These are phyloP conservation scores for Hypoxylon rickii DNA, from an alignment of 495 filamentous ascomycete genomes.

Conservation along the genomic window DNA sequence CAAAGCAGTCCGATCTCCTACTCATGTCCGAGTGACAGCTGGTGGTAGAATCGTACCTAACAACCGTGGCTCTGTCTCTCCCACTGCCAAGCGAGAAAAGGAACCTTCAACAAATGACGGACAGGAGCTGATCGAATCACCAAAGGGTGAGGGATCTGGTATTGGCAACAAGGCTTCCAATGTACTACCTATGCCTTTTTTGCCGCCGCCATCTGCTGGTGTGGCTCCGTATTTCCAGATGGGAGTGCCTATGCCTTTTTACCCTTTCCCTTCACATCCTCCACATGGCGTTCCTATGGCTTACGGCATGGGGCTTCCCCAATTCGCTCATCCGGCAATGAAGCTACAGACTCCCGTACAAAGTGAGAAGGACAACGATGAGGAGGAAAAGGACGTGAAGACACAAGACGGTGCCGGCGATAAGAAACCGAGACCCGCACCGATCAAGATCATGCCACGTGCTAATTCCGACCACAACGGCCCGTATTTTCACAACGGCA, in stretches of 20 bases:
- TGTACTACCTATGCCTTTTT: background rate
- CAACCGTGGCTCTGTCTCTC: slow-evolving; percentile 51
- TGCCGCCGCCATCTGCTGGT: slow-evolving; percentile 14
- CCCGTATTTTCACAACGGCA: slow-evolving; percentile 54
- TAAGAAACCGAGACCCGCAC: slow-evolving; percentile 39
- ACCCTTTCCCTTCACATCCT: slow-evolving; percentile 32
- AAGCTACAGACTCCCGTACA: slow-evolving; percentile 4
- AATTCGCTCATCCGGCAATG: slow-evolving; percentile 5
- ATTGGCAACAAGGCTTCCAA: background rate
- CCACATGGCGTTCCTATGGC: slow-evolving; percentile 38
- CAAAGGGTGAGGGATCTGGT: slow-evolving; percentile 17
- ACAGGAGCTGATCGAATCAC: slow-evolving; percentile 16
- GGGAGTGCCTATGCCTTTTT: slow-evolving; percentile 33
- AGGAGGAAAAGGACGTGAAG: slow-evolving; percentile 24
- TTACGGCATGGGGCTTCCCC: slow-evolving; percentile 33
- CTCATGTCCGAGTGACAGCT: slow-evolving; percentile 60
- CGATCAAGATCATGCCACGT: slow-evolving; percentile 49
- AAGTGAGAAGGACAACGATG: slow-evolving; percentile 30
- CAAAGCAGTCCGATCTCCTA: slow-evolving; percentile 59
- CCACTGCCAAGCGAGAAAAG: slow-evolving; percentile 47
- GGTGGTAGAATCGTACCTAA: slow-evolving; percentile 62
- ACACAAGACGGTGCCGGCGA: slow-evolving; percentile 31
- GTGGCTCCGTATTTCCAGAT: slow-evolving; percentile 23
- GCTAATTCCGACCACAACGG: slow-evolving; percentile 51
- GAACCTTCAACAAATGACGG: slow-evolving; percentile 33